Base-by-base conservation (phyloP, 352 stramenopile genomes). In the Pythium volutum region DNA sequence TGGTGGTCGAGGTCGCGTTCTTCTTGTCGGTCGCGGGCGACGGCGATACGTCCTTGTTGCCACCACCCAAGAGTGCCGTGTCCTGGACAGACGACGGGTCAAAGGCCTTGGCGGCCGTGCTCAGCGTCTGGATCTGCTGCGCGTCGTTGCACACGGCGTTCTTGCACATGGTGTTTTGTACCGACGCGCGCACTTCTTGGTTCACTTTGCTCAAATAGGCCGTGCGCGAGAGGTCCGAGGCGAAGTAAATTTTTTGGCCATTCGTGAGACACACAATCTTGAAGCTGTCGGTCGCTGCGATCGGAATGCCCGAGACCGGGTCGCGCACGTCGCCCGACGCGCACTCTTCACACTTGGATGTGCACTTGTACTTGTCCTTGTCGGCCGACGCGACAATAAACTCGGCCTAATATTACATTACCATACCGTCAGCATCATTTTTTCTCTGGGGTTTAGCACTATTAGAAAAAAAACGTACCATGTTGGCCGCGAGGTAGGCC, bases 211-310 rank as follows among this genome's bases (percentile, higher is more conserved):
- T 59, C 11, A 90, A 58, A 69, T 91, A 94, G 60, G 71, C 50
- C 48, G 79, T 76, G 69, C 87, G 88, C 55, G 71, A 88, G 25
- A 59, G 63, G 51, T 88, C 72, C 22, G 82, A 90, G 27, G 79
- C 74, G 57, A 94, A 94, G 73, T 91, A 94, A 55, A 94, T 79
- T 72, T 92, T 94, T 69, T 94, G 84, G 54, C 79, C 84, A 38
- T 88, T 88, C 11, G 57, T 64, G 25, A 94, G 58, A 60, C 84
- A 94, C 29, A 92, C 72, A 46, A 80, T 88, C 41, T 86, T 72
- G 65, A 78, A 91, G 63, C 85, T 92, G 49, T 72, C 62, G 10
- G 62, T 63, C 4, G 62, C 64, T 4, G 76, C 82, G 47, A 93
- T 67, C 14, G 60, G 50, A 42, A 75, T 74, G 26, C 84, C 84